Base-by-base conservation (phyloP, 352 stramenopile genomes). In the Thraustochytrium sp. region DNA sequence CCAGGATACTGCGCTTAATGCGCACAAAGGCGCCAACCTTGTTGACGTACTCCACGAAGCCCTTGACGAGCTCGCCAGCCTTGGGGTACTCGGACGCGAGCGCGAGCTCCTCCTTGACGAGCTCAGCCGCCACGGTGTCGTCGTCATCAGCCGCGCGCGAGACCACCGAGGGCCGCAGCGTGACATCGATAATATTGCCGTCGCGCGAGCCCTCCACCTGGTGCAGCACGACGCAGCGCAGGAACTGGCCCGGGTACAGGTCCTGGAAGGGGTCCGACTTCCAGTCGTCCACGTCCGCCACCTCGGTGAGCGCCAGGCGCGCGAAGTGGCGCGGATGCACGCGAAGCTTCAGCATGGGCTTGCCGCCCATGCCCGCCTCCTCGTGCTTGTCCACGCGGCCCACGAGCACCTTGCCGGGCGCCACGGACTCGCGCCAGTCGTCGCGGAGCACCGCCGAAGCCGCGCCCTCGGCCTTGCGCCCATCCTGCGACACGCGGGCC, bases 11-110 rank as follows among this genome's bases (percentile, higher is more conserved):
- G 29, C 68, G 48, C 53, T 46, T 55, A 26, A 80, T 75, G 46
- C 68, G 68, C 13, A 80, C 49, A 72, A 80, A 80, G 18, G 26
- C 68, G 26, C 68, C 68, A 13, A 80, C 34, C n/a, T 63, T 80
- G 68, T 68, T 64, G 9, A 64, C 53, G 46, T n/a, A 42, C n/a
- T 80, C 68, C 23, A 80, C 68, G 76, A 80, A 80, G 29, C 68
- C 68, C 29, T 63, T 68, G n/a, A 80, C 68, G 31, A 80, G 68
- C 44, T 80, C 68, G 49, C 68, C 68, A 5, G 18, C 23, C 11
- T 44, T 3, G 11, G 68, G 44, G 36, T 65, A 72, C 31, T 55
- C 68, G 29, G 68, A 55, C 8, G 68, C 68, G 31, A 48, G 44
- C 34, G 34, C 31, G 13, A 48, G 53, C 53, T 80, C 68, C 1